These are phyloP conservation scores for Aspergillus puulaauensis DNA, from an alignment of 2,329 filamentous ascomycete genomes.

Conservation along the genomic window DNA sequence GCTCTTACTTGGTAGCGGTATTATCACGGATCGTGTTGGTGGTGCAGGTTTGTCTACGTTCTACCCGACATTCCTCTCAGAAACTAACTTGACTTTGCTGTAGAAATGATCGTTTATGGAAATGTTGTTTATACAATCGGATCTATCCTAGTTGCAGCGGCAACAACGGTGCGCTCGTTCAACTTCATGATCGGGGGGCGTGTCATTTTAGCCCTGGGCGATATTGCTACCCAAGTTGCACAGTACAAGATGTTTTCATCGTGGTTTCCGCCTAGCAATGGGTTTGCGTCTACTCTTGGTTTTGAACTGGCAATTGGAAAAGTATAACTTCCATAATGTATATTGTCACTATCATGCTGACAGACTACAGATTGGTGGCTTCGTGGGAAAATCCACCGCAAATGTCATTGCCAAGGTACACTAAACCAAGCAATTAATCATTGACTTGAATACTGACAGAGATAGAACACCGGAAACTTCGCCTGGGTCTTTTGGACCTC, in stretches of 20 bases:
- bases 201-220: conserved; percentile 58
- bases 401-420: conserved; percentile 55
- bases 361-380: conserved; percentile 50
- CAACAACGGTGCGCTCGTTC: conserved; percentile 56
- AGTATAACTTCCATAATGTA: not conserved
- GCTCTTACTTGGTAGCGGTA: conserved; percentile 55
- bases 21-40: conserved; percentile 59
- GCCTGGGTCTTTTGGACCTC: conserved; percentile 65
- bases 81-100: not conserved
- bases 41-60: conserved; percentile 47
- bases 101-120: conserved; percentile 58
- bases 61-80: not conserved
- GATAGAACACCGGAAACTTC: conserved; percentile 54
- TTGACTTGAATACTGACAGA: too few species aligned
- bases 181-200: conserved; percentile 61
- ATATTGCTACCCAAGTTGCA: conserved; percentile 63
- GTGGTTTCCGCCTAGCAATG: conserved; percentile 62
- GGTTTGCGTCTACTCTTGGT: conserved; percentile 62
- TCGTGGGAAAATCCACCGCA: conserved; percentile 60
- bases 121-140: conserved; percentile 60
- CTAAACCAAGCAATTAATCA: too few species aligned
- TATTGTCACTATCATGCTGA: too few species aligned
- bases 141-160: conserved; percentile 59
- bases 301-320: conserved; percentile 63
- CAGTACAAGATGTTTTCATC: conserved; percentile 66